phyloP scores from a whole-genome alignment of 2,329 filamentous ascomycete genomes.

The Aspergillus japonicus region DNA sequence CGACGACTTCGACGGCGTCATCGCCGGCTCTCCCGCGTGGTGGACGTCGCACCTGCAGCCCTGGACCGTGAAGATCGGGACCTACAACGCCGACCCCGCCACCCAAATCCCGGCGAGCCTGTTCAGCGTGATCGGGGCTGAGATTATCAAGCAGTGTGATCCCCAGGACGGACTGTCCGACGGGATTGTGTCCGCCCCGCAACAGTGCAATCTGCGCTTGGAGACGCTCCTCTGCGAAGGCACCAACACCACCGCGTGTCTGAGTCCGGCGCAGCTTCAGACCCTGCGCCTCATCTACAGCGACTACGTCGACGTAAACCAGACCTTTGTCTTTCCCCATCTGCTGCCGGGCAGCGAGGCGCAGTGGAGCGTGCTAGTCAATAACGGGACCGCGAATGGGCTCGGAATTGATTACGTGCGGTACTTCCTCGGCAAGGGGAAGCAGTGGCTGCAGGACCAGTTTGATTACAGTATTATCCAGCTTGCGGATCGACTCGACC shows the following conservation, averaged over 20 bases:
- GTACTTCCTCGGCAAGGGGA: background rate
- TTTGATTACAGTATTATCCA: conserved; percentile 28
- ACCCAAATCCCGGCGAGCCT: background rate
- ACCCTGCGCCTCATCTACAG: background rate
- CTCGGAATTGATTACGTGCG: background rate
- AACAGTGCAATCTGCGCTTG: background rate
- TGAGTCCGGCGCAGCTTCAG: background rate
- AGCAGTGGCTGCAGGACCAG: background rate
- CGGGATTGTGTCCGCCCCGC: background rate
- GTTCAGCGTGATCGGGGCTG: background rate
- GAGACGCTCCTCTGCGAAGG: background rate
- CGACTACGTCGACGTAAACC: background rate
- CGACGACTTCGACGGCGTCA: conserved; percentile 57
- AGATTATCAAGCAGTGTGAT: conserved; percentile 1
- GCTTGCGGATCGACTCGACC: conserved; percentile 18
- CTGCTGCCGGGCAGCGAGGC: background rate
- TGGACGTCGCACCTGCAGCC: conserved; percentile 37
- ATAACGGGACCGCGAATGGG: background rate
- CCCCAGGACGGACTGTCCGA: conserved; percentile 1
- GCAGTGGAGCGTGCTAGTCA: background rate
- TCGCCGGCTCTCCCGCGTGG: conserved; percentile 53
- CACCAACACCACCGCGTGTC: background rate
- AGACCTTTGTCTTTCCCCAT: background rate
- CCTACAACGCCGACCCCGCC: background rate
- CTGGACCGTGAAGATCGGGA: background rate